Conservation (phyloP, 1,139 yeast species). For the Taphrina sp. region DNA sequence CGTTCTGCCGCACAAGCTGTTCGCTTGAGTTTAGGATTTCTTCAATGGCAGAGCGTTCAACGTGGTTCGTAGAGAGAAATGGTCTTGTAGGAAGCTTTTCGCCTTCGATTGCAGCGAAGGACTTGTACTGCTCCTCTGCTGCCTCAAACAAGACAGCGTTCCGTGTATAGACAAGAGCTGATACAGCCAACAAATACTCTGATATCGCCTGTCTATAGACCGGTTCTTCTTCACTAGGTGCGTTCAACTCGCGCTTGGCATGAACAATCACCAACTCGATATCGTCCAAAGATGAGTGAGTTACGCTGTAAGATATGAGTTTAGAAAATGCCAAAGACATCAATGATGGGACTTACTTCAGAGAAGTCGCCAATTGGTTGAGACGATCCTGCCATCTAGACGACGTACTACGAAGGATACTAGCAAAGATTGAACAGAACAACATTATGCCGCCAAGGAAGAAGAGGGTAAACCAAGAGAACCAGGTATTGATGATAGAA, state of each 20-base stretch:
- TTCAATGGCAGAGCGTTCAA: not conserved
- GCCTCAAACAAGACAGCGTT: not conserved
- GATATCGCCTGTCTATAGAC: conserved; percentile 7
- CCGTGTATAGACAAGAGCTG: conserved; percentile 17
- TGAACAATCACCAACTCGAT: not conserved
- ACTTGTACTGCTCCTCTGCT: conserved; percentile 8
- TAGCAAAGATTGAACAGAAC: not conserved
- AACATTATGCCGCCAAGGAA: not conserved
- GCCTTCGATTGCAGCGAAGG: not conserved
- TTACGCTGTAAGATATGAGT: not conserved
- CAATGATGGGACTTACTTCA: not conserved
- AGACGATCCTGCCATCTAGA: not conserved
- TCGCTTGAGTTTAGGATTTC: not conserved
- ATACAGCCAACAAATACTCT: conserved; percentile 12
- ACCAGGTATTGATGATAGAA: not conserved
- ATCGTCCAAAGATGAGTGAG: not conserved
- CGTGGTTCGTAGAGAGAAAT: not conserved
- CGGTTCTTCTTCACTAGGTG: not conserved
- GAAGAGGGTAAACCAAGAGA: not conserved
- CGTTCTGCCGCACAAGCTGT: not conserved
- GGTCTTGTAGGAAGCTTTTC: conserved; percentile 3
- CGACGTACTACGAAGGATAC: not conserved
- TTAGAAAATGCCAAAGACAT: too few relatives aligned
- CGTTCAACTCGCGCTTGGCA: not conserved
- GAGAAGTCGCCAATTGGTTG: not conserved